Evolutionary conservation across 2,329 filamentous ascomycete genomes (phyloP).

Genomic region (Fusarium musae): DNA sequence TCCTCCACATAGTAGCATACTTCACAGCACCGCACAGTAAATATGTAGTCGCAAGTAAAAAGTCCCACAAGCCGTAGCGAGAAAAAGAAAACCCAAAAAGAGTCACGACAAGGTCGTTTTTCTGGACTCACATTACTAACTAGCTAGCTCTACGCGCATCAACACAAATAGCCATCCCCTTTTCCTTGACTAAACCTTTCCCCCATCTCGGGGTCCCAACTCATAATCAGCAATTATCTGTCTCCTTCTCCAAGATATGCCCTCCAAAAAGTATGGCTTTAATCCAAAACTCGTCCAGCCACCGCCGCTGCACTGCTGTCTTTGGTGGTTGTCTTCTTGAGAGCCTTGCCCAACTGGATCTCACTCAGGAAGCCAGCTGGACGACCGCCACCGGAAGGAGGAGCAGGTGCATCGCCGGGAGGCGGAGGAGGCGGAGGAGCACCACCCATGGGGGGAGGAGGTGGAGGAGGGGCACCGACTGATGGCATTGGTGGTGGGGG

Average conservation of each 20-base stretch:
- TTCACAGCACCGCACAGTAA: neutral
- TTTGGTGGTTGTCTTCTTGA: slow-evolving; percentile 91
- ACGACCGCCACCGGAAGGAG: slow-evolving; percentile 61
- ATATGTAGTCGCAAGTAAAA: slow-evolving; percentile 3
- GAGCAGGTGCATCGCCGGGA: slow-evolving; percentile 55
- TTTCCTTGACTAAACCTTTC: slow-evolving; percentile 14
- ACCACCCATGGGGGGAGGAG: slow-evolving; percentile 52
- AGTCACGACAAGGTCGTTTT: slow-evolving; percentile 19
- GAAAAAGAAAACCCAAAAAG: slow-evolving; percentile 1
- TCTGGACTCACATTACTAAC: slow-evolving; percentile 25
- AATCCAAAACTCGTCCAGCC: slow-evolving; percentile 79
- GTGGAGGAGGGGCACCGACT: slow-evolving; percentile 56
- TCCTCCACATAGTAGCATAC: slow-evolving; percentile 5
- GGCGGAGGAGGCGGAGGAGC: slow-evolving; percentile 54
- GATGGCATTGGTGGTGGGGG: slow-evolving; percentile 54
- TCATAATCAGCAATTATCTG: slow-evolving; percentile 3
- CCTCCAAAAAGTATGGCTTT: slow-evolving; percentile 29
- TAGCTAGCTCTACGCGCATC: slow-evolving; percentile 16
- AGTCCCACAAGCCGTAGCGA: slow-evolving; percentile 21
- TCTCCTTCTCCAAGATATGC: neutral
- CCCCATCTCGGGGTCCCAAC: slow-evolving; percentile 3
- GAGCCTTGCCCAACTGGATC: slow-evolving; percentile 80
- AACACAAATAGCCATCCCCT: slow-evolving; percentile 9
- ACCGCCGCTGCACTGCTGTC: slow-evolving; percentile 80
- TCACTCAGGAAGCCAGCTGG: slow-evolving; percentile 78